Evolutionary conservation across 352 stramenopile genomes (phyloP), one percentile per base, ranked within the genome.

Genomic region (Thalassiosira exigua): DNA sequence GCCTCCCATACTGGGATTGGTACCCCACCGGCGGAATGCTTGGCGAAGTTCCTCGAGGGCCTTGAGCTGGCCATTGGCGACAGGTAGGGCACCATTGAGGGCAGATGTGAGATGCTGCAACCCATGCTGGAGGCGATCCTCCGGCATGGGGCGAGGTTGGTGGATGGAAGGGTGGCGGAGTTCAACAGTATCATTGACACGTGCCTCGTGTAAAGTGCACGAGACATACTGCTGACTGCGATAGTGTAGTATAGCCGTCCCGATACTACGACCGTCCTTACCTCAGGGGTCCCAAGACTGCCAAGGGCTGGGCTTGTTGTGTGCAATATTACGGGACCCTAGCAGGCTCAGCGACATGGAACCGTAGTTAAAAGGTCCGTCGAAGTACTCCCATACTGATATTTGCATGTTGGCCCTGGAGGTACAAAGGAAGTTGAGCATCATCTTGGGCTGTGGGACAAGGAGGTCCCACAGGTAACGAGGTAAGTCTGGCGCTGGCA

Each of bases 391-490:
- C 48, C n/a, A n/a, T n/a, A n/a, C n/a, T n/a, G n/a, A n/a, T n/a
- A n/a, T n/a, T n/a, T n/a, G n/a, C n/a, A n/a, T 52, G 22, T 79
- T 75, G 67, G 67, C 60, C 7, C 56, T 57, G 14, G 65, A 70
- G 19, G 36, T n/a, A 22, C 54, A 54, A 21, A 79, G 44, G 21
- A 82, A 19, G 22, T 85, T 82, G 48, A 82, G 52, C 2, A n/a
- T n/a, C n/a, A n/a, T n/a, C n/a, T n/a, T n/a, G n/a, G n/a, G n/a
- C n/a, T n/a, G n/a, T n/a, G n/a, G 72, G 4, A 85, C 30, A 29
- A 82, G 62, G 12, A 32, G 1, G 51, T 62, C 21, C 66, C 65
- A 82, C 3, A 76, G 58, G 14, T 73, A 48, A 1, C 66, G 24
- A 4, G 58, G 73, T 36, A 84, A 83, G 0, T 41, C 17, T 0